phyloP scores from a whole-genome alignment of 139 green algal genomes.

The Astrephomene gubernaculifera region DNA sequence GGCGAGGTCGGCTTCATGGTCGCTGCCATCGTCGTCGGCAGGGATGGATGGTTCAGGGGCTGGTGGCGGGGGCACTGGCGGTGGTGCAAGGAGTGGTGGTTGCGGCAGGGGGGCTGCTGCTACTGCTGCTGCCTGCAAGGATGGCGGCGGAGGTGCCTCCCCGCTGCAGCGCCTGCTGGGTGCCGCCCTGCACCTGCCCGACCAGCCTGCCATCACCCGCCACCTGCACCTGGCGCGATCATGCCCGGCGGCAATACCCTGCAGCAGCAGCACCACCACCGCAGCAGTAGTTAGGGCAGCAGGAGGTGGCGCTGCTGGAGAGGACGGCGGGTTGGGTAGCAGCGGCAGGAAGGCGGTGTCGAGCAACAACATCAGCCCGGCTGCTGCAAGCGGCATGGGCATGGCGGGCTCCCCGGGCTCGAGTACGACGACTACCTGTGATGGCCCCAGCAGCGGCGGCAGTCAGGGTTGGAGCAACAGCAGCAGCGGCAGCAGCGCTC shows the following conservation, averaged over 20 bases:
- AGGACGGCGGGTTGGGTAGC: too few relatives aligned
- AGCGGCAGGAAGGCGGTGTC: too few relatives aligned
- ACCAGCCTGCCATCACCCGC: background rate
- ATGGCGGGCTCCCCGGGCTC: too few relatives aligned
- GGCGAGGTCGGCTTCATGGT: background rate
- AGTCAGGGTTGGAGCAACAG: too few relatives aligned
- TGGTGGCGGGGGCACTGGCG: background rate
- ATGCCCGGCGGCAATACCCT: background rate
- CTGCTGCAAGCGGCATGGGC: too few relatives aligned
- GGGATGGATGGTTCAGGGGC: background rate
- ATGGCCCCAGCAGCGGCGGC: too few relatives aligned
- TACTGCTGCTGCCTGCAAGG: background rate
- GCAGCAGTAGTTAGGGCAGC: background rate
- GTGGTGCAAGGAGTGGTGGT: background rate
- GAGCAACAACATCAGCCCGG: too few relatives aligned
- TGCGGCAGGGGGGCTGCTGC: background rate
- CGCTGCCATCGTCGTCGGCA: background rate
- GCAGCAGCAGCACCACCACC: background rate
- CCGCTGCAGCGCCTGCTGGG: constrained; percentile 13
- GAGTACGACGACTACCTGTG: too few relatives aligned
- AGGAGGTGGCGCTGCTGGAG: background rate
- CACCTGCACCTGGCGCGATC: constrained; percentile 2
- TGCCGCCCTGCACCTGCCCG: background rate
- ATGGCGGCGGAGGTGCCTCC: background rate
- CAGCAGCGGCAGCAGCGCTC: too few relatives aligned